These are phyloP conservation scores for Podospora conica DNA, from an alignment of 495 filamentous ascomycete genomes.

Conservation along the genomic window DNA sequence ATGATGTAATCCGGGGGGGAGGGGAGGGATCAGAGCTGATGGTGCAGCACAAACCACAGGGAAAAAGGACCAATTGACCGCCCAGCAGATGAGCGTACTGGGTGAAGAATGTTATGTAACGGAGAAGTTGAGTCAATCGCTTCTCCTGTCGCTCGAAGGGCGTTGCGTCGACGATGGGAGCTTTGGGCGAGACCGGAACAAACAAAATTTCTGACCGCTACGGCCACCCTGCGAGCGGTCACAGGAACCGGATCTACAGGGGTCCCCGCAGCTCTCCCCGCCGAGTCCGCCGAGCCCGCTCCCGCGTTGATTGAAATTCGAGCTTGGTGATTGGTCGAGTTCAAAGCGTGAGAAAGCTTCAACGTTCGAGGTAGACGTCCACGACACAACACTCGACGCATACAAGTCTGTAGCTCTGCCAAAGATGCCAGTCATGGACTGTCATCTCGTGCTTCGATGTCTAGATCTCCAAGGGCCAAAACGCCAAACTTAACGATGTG, in stretches of 20 bases:
- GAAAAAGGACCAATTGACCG: background rate
- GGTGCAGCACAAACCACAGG: background rate
- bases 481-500: background rate
- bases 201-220: slow-evolving; percentile 24
- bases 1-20: slow-evolving; percentile 19
- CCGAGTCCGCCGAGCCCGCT: slow-evolving; percentile 15
- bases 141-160: background rate
- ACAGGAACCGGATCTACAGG: slow-evolving; percentile 23
- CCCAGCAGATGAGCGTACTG: background rate
- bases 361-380: background rate
- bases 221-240: slow-evolving; percentile 15
- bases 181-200: slow-evolving; percentile 29
- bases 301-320: slow-evolving; percentile 17
- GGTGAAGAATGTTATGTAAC: background rate
- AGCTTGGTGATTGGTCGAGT: slow-evolving; percentile 25
- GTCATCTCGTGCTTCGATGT: background rate
- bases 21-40: background rate
- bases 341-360: background rate
- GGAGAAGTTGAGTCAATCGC: slow-evolving; percentile 16
- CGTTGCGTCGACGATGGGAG: slow-evolving; percentile 12
- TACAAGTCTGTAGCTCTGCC: background rate
- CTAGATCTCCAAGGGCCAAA: background rate
- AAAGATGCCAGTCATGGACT: background rate
- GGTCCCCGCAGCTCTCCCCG: slow-evolving; percentile 21
- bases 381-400: background rate